A percentile compares a stretch with the other conserved stretches of the same genome.
Evolutionary conservation across 2,329 filamentous ascomycete genomes (phyloP).

Genomic region (Chrysoporthe cubensis): DNA sequence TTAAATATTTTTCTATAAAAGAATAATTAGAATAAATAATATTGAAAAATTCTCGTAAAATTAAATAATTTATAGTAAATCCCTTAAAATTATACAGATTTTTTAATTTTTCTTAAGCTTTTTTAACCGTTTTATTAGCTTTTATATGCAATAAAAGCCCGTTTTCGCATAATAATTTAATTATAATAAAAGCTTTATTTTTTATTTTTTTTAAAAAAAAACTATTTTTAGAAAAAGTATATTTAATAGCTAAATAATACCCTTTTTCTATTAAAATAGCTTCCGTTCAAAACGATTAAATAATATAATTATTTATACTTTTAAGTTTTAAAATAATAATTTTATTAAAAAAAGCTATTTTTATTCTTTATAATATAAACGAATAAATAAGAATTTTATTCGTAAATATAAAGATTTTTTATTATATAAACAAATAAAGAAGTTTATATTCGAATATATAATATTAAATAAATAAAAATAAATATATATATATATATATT

Average conservation of each 20-base stretch:
- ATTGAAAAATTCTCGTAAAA: constrained; percentile 7
- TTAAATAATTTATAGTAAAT: constrained; percentile 11
- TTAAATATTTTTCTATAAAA: constrained; percentile 6
- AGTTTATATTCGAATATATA: neutral
- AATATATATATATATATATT: neutral
- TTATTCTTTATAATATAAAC: neutral
- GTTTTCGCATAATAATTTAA: neutral
- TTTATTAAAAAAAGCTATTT: neutral
- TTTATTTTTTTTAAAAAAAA: too few relatives aligned
- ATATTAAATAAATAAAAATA: neutral
- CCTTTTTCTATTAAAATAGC: neutral
- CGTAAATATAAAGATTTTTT: too few relatives aligned
- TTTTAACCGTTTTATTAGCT: neutral
- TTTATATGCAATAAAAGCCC: constrained; percentile 9
- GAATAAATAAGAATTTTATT: neutral
- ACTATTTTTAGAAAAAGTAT: neutral
- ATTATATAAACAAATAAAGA: too few relatives aligned
- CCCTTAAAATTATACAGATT: constrained; percentile 11
- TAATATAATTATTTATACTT: constrained; percentile 6
- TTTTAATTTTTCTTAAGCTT: neutral
- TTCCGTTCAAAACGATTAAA: neutral
- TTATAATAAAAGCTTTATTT: neutral
- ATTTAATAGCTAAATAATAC: neutral
- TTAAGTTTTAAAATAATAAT: neutral
- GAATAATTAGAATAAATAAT: neutral